Evolutionary conservation across 768 basidiomycete genomes (phyloP).

Genomic region (Auriscalpium microsporum): DNA sequence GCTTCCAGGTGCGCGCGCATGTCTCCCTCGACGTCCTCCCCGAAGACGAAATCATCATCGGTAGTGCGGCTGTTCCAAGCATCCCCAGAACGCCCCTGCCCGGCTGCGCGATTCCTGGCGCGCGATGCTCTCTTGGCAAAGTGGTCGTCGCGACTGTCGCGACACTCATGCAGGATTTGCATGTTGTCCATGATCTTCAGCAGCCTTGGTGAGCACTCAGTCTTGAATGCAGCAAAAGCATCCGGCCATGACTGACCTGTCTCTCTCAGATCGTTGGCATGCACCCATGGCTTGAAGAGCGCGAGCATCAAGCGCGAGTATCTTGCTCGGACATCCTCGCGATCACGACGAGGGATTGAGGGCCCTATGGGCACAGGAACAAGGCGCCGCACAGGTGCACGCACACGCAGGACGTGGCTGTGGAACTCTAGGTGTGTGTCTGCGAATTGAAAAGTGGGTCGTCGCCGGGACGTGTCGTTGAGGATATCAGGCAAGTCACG

Average conservation of each 20-base stretch:
- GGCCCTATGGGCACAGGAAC: neutral
- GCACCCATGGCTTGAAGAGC: conserved; percentile 17
- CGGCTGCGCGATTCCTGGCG: neutral
- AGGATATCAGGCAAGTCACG: too few species aligned
- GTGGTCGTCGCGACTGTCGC: conserved; percentile 26
- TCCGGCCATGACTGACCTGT: conserved; percentile 20
- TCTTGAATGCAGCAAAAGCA: conserved; percentile 1
- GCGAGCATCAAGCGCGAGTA: conserved; percentile 14
- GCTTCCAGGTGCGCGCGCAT: neutral
- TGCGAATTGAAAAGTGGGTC: neutral
- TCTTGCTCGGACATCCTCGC: neutral
- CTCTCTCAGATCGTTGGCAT: conserved; percentile 20
- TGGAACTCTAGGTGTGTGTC: neutral
- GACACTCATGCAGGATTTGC: conserved; percentile 33
- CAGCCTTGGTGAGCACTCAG: neutral
- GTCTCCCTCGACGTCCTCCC: neutral
- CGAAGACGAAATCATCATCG: neutral
- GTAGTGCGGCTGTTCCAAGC: too few species aligned
- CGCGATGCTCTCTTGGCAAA: conserved; percentile 14
- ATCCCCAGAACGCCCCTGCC: neutral
- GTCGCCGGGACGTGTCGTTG: neutral
- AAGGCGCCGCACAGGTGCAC: neutral
- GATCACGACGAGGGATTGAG: conserved; percentile 9
- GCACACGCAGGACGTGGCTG: neutral
- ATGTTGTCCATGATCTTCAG: conserved; percentile 29